A percentile compares a stretch with the other conserved stretches of the same genome.
These are phyloP conservation scores for Pisolithus thermaeus DNA, from an alignment of 1,284 basidiomycete genomes.

Conservation along the genomic window DNA sequence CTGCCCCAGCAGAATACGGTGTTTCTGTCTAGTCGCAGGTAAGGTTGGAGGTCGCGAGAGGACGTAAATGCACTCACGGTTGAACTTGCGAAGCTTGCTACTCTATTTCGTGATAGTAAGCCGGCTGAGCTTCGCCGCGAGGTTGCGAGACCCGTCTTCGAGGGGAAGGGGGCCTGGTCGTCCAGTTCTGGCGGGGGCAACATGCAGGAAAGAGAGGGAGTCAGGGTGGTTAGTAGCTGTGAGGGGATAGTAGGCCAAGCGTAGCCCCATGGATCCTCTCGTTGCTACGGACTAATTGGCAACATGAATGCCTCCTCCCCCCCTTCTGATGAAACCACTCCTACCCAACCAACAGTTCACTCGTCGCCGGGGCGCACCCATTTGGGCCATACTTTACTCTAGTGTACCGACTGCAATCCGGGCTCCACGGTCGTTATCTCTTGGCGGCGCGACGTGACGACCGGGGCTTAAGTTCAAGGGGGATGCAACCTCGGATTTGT, in stretches of 20 bases:
- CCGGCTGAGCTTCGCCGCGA: conserved; percentile 1
- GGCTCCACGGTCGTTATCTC: too few species aligned
- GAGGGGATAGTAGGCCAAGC: background rate
- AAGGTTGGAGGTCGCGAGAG: background rate
- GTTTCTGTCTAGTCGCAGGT: conserved; percentile 19
- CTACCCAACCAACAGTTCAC: too few species aligned
- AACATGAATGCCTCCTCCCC: background rate
- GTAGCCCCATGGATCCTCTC: too few species aligned
- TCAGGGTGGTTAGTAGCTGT: background rate
- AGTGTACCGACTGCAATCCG: too few species aligned
- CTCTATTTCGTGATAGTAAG: conserved; percentile 17
- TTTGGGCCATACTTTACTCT: too few species aligned
- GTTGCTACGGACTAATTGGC: background rate
- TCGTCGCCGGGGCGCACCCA: too few species aligned
- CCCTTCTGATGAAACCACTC: background rate
- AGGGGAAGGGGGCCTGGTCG: conserved; percentile 2
- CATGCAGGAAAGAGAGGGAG: background rate
- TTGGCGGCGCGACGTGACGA: too few species aligned
- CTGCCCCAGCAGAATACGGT: conserved; percentile 22
- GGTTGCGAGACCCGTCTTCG: conserved; percentile 13
- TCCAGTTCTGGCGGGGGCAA: conserved; percentile 1
- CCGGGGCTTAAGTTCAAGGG: too few species aligned
- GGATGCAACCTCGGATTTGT: too few species aligned
- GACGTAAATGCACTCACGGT: conserved; percentile 15
- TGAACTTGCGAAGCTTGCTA: conserved; percentile 23